Evolutionary conservation across 2,329 filamentous ascomycete genomes (phyloP), one percentile per base, ranked within the genome.

Genomic region (Penicillium occitanis): DNA sequence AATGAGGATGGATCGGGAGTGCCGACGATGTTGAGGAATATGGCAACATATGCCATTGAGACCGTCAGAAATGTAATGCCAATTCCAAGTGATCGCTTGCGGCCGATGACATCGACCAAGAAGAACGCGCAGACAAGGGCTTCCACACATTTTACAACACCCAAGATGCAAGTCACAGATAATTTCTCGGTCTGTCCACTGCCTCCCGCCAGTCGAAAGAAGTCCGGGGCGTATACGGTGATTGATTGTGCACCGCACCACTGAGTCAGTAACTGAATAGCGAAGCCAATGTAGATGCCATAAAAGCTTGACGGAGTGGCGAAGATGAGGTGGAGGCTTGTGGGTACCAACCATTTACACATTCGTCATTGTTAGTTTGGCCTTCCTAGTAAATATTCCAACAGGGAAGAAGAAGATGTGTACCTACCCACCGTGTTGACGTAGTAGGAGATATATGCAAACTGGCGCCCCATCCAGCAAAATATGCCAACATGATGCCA

Each of bases 401-500:
- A 35, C 33, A 7, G 10, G 10, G 8, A 7, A 35, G 33, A 10
- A 35, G 10, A 48, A 48, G 8, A 25, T 22, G 7, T 11, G 3
- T 22, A 25, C 46, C 10, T 25, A 48, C 46, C 46, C 46, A 25
- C 5, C 46, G 46, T 25, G 19, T 25, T 48, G 19, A 25, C 22
- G 19, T 48, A 13, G n/a, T 48, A 48, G 25, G n/a, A 17, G 75
- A 92, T 80, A 73, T 83, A 73, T 85, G 81, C 46, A 84, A 74
- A 6, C 78, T 80, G n/a, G 78, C 78, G 3, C 86, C 86, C 74
- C 87, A 89, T 73, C 86, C 89, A 63, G 88, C 86, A 72, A 91
- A 92, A 78, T 91, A 92, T 11, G 88, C 89, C 48, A 92, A 81
- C 76, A 92, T 88, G 68, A 91, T 91, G 51, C 90, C 90, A 63